Evolutionary conservation across 2,329 filamentous ascomycete species (phyloP), one percentile per base, ranked within the genome.

Genomic region (Setomelanomma holmii): DNA sequence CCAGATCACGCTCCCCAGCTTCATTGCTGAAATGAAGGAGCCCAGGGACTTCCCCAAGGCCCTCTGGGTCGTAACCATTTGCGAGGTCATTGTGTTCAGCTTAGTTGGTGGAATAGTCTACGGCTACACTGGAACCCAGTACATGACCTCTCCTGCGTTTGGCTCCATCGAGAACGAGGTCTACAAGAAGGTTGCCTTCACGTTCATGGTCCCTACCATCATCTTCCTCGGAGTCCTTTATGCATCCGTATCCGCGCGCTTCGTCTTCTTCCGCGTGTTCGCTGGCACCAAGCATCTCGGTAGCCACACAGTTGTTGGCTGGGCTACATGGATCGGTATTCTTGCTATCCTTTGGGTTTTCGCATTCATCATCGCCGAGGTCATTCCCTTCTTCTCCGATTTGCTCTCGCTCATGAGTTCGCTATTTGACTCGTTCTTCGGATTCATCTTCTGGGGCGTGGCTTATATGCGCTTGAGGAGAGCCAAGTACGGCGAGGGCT

Each of bases 131-230:
- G 93, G 93, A 42, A 93, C 89, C 46, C 88, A 96, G 69, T 96
- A 96, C 79, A 91, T 92, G 77, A 93, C 89, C 0, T 80, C 90
- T 0, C 93, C 93, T 0, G 93, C 93, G 0, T 97, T 97, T 63
- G 92, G 91, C 10, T 93, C 90, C 1, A 80, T 97, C 19, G 82
- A 89, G 36, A 85, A 90, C 40, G 80, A 84, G 17, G 59, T 88
- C 1, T 95, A 88, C 78, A 92, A 95, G 78, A 96, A 96, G 79
- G 83, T 95, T 2, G 85, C 90, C 0, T 97, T 96, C 76, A 92
- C 89, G 11, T 96, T 97, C 79, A 96, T 96, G 92, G 89, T 97
- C 24, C 93, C 93, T 0, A 97, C 93, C 0, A 83, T 97, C 60
- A 91, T 97, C 69, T 97, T 97, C 79, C 77, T 97, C 4, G 93